Percentiles rank a stretch among this genome's conserved stretches.
Evolutionary conservation across 2,329 filamentous ascomycete genomes (phyloP).

Genomic region (Aspergillus brasiliensis): DNA sequence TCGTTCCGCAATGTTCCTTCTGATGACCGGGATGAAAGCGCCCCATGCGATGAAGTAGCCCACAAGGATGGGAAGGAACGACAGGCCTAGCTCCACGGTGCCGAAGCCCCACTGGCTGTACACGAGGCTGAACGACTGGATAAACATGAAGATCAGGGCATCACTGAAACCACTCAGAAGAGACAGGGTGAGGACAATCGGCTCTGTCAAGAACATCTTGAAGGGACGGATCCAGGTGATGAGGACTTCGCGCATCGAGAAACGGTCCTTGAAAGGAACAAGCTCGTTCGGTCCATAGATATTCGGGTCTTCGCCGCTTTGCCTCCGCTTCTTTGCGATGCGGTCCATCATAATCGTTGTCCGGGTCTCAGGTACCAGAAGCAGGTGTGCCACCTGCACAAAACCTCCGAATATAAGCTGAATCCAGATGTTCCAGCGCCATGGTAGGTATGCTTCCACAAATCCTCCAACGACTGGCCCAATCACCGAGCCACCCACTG

Average conservation of each 20-base stretch:
- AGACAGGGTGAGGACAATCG: constrained; percentile 64
- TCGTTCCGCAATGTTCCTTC: constrained; percentile 50
- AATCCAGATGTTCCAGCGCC: constrained; percentile 83
- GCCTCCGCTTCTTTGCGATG: constrained; percentile 73
- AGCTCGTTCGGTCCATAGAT: constrained; percentile 74
- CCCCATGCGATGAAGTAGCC: constrained; percentile 64
- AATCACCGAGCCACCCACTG: constrained; percentile 73
- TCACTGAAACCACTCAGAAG: constrained; percentile 66
- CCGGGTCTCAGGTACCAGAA: constrained; percentile 76
- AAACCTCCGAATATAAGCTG: constrained; percentile 75
- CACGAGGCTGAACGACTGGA: constrained; percentile 63
- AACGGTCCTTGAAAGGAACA: constrained; percentile 59
- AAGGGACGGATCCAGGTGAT: constrained; percentile 63
- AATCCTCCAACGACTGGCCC: constrained; percentile 80
- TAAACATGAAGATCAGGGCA: constrained; percentile 67
- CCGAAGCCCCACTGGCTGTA: constrained; percentile 63
- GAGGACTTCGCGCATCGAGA: constrained; percentile 60
- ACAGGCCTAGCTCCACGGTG: constrained; percentile 50
- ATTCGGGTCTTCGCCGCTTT: constrained; percentile 59
- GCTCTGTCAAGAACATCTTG: constrained; percentile 65
- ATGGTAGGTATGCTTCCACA: constrained; percentile 65
- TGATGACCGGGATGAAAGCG: constrained; percentile 59
- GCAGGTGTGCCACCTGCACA: constrained; percentile 67
- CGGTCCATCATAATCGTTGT: constrained; percentile 75
- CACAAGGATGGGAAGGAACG: constrained; percentile 59